Evolutionary conservation across 495 filamentous ascomycete genomes (phyloP).

Genomic region (Usnea hakonensis): DNA sequence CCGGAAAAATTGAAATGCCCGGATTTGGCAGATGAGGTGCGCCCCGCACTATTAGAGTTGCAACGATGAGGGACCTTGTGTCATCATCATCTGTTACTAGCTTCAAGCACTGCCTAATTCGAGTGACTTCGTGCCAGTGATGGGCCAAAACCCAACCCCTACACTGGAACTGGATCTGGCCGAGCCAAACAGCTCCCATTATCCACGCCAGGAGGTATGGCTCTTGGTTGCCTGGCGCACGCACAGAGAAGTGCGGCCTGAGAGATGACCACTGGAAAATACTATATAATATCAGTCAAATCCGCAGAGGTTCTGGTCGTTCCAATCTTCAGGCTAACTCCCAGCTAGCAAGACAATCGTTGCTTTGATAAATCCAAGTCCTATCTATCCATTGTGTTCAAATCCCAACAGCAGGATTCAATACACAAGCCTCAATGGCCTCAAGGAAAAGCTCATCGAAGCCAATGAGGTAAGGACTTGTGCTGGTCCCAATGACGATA

Average conservation of each 20-base stretch:
- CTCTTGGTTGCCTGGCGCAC: not conserved
- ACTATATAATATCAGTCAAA: constrained; percentile 3
- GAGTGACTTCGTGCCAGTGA: not conserved
- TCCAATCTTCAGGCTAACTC: no score
- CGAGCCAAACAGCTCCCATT: not conserved
- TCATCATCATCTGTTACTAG: not conserved
- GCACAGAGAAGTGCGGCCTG: not conserved
- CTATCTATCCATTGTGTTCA: not conserved
- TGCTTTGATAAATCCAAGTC: not conserved
- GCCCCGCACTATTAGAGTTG: not conserved
- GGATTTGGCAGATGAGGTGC: not conserved
- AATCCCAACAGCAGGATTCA: not conserved
- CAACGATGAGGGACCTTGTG: not conserved
- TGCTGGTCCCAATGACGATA: not conserved
- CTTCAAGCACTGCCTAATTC: not conserved
- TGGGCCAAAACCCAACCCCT: not conserved
- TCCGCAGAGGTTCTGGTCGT: not conserved
- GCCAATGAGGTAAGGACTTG: not conserved
- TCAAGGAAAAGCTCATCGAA: not conserved
- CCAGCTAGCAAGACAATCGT: not conserved
- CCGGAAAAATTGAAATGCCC: not conserved
- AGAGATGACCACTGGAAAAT: not conserved
- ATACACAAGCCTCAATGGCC: constrained; percentile 2
- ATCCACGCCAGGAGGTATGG: not conserved
- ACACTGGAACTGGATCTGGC: not conserved